Base-by-base conservation (phyloP, 2,329 filamentous ascomycete species). In the Monosporascus sp. region DNA sequence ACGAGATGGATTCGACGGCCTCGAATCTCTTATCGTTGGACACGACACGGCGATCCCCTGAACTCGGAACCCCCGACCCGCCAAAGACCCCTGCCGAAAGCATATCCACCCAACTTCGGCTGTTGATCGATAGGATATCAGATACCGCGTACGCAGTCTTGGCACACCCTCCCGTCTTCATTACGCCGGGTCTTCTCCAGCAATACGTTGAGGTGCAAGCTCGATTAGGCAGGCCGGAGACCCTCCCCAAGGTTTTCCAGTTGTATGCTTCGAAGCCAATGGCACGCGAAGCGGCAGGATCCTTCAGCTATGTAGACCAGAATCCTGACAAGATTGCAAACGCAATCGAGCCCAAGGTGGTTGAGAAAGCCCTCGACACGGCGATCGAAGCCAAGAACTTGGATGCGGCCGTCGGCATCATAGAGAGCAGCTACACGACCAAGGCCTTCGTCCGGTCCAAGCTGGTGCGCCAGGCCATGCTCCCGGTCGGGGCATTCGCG, bases 201-300 rank as follows among this genome's bases (percentile, higher is more conserved):
- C 70, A 81, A 60, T 97, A 97, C 70, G 85, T 96, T 57, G 78
- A 82, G 38, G 83, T 90, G 45, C 91, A 96, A 68, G 78, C 85
- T 27, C 78, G 85, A 11, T 80, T 97, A 44, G 81, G 84, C 56
- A 84, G 81, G 53, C 86, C 91, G 3, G 83, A 89, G 59, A 85
- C 88, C 45, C 82, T 97, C 57, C 91, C 93, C 7, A 81, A 86
- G 55, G 83, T 91, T 43, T 87, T 99, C 65, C 76, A 85, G 52
- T 78, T 97, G 51, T 97, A 93, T 68, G 89, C 90, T 48, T 82
- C 83, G 61, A 99, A 97, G 71, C 87, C 89, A 9, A 76, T 85
- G 57, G 88, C 91, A 2, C 72, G 79, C 49, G 75, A 83, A 62
- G 77, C 78, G 49, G 78, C 81, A 19, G 80, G 79, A 17, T 79